Evolutionary conservation across 257 asterid genomes (phyloP), one percentile per base, ranked within the genome.

Genomic region (Solanum megistacrolobum): DNA sequence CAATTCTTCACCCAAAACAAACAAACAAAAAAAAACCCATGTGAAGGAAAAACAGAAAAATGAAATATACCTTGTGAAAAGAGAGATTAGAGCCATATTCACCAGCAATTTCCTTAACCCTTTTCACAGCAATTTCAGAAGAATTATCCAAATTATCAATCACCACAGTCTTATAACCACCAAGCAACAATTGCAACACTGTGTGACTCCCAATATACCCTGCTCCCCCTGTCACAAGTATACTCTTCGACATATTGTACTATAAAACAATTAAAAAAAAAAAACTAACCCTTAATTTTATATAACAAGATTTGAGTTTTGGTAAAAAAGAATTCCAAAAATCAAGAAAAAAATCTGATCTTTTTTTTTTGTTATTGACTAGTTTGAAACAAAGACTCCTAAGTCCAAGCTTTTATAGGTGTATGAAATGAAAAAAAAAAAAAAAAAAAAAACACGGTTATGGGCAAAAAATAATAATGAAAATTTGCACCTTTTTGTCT

Each of bases 121-220:
- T 93, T 9, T 90, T 89, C 76, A 95, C 76, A 34, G 99, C 93
- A 89, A 91, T 79, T 86, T 91, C 92, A 16, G 98, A 94, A n/a
- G 99, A 92, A 91, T 97, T 97, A 85, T 96, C 98, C 94, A 97
- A 89, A 92, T 96, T 97, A 84, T 97, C 99, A 10, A 96, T 95
- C 89, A 96, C 94, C 12, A 94, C 96, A 11, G 92, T 91, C 91
- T 89, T 94, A 91, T 93, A 93, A 4, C 99, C 99, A 38, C 95
- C 96, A 73, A 92, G 87, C 78, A 97, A 86, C 89, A 97, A 87
- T 91, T 96, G 99, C 87, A 97, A 92, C 88, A 96, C 99, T 9
- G 99, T 94, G 90, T 94, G 96, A 38, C 93, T 94, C 86, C 97
- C 97, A 52, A 94, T 91, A 81, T 93, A 94, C 9, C 97, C 97